phyloP scores from a whole-genome alignment of 2,329 filamentous ascomycete species.

The Rutstroemia sp. region DNA sequence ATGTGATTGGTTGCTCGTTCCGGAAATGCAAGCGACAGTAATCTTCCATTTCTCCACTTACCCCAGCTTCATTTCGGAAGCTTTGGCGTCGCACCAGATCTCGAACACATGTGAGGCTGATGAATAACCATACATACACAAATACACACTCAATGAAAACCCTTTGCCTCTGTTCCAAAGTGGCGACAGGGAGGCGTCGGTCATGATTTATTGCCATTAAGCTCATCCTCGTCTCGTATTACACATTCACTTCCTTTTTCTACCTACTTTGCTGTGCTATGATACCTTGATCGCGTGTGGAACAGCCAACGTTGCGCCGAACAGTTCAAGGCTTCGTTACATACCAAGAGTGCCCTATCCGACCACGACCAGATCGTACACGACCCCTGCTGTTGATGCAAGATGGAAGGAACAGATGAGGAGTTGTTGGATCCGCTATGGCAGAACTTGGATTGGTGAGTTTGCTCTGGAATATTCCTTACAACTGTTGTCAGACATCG shows the following conservation, averaged over 20 bases:
- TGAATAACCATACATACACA: not conserved
- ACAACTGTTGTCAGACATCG: constrained; percentile 2
- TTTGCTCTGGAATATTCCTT: not conserved
- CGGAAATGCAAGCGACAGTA: not conserved
- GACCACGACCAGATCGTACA: too few relatives aligned
- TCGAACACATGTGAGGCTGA: constrained; percentile 4
- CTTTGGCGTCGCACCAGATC: not conserved
- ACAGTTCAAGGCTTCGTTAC: not conserved
- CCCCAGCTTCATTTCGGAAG: not conserved
- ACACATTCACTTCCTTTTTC: not conserved
- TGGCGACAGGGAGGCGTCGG: not conserved
- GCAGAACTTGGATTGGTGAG: constrained; percentile 28
- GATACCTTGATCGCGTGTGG: not conserved
- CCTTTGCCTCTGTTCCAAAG: not conserved
- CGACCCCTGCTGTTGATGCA: constrained; percentile 1
- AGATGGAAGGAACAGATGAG: constrained; percentile 47
- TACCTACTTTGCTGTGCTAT: not conserved
- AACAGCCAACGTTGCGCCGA: constrained; percentile 2
- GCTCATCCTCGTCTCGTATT: not conserved
- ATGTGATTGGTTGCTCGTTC: not conserved
- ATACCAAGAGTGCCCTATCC: not conserved
- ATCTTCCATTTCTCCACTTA: not conserved
- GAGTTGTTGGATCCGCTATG: constrained; percentile 26
- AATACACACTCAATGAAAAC: not conserved
- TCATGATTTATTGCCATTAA: not conserved